phyloP scores from a whole-genome alignment of 1,284 basidiomycete genomes.

The Ustilago vetiveriae region DNA sequence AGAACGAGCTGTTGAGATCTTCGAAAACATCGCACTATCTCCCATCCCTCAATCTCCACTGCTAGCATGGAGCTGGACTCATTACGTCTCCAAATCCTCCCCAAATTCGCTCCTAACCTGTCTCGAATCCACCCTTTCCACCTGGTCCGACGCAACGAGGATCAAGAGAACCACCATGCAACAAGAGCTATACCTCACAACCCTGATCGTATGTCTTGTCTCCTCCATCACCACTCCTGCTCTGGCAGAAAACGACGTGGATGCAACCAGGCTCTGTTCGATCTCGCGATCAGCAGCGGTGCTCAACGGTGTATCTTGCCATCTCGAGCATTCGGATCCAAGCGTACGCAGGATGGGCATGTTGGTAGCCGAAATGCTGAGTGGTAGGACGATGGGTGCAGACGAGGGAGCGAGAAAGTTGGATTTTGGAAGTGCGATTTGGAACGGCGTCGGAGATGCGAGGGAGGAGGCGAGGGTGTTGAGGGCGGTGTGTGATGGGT shows the following conservation, averaged over 20 bases:
- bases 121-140: constrained; percentile 6
- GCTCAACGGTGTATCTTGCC: constrained; percentile 77
- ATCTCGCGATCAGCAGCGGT: constrained; percentile 73
- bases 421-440: constrained; percentile 76
- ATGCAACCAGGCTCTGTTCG: constrained; percentile 27
- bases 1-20: not conserved
- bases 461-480: constrained; percentile 67
- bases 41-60: constrained; percentile 10
- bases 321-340: constrained; percentile 73
- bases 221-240: constrained; percentile 62
- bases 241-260: not conserved
- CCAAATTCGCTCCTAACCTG: not conserved
- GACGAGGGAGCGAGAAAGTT: constrained; percentile 71
- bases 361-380: constrained; percentile 79
- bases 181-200: constrained; percentile 74
- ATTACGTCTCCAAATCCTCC: constrained; percentile 2
- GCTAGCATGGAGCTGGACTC: constrained; percentile 20
- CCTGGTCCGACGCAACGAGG: constrained; percentile 12
- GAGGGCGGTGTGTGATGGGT: constrained; percentile 40
- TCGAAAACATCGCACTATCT: constrained; percentile 2
- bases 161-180: constrained; percentile 8
- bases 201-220: constrained; percentile 74
- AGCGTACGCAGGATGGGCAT: constrained; percentile 88
- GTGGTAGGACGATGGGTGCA: constrained; percentile 16
- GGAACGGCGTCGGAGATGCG: constrained; percentile 82